Base-by-base conservation (phyloP, 768 basidiomycete genomes). In the Agaricus sinodeliciosus region DNA sequence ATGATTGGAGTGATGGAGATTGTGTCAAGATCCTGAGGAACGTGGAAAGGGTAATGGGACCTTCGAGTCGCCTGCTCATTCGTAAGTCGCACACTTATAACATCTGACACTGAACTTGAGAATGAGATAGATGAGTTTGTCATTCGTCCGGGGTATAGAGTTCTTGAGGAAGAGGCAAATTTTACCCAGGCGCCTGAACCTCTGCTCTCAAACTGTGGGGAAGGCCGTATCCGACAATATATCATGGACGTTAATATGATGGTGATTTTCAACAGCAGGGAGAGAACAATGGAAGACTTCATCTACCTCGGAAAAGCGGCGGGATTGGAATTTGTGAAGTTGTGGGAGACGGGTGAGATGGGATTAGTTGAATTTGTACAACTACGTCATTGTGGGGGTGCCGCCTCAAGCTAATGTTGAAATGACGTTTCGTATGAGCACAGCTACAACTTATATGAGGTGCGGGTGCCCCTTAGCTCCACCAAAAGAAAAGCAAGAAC, bases 241-340 rank as follows among this genome's bases (percentile, higher is more conserved):
- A 63, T 71, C 35, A 69, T 70, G 36, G 78, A 79, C 52, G 31
- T 78, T 35, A 69, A 66, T 47, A 75, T 79, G 77, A 70, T 76
- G 69, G 31, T 59, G 16, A 18, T 66, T 12, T 60, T 71, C 18
- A 76, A 79, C 48, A 60, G 67, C 6, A 66, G 71, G 55, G 75
- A 76, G 54, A 70, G 78, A 3, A 69, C 67, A 0, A 47, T 78
- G 8, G 56, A 68, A 3, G 69, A 76, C 2, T 74, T 70, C 43
- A 65, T 71, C 5, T 51, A 66, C 0, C 50, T 77, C 3, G 72
- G 67, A 65, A 56, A 53, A 22, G 56, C 25, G 7, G 60, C 59
- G 11, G 67, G 65, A 9, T 55, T 72, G 19, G 57, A 63, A 28
- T 65, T 69, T 49, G 63, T 62, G 19, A 67, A 68, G 48, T 40